Evolutionary conservation across 2,329 filamentous ascomycete species (phyloP), one percentile per base, ranked within the genome.

Genomic region (Knufia petricola): DNA sequence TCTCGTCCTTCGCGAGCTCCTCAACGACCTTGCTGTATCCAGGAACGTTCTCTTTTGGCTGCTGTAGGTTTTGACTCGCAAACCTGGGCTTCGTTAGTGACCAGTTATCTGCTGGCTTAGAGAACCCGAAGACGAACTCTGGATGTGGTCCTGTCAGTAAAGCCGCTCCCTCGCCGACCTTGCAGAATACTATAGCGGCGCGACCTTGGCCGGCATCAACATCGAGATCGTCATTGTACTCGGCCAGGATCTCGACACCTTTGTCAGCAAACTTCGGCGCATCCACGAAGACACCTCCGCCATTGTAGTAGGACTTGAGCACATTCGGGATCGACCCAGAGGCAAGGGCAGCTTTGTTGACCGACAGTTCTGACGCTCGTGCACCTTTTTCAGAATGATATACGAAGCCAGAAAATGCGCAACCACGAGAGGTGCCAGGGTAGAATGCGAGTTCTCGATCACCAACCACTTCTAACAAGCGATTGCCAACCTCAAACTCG

Each of bases 211-310:
- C 87, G 0, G 83, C 75, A 47, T 94, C 82, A 2, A 95, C 85
- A 57, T 84, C 79, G 10, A 94, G 65, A 12, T 82, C 71, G 30
- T 87, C 83, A 0, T 75, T 75, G 62, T 92, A 98, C 50, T 75
- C 84, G 1, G 90, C 92, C 20, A 98, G 70, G 4, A 95, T 75
- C 64, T 95, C 80, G 0, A 95, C 79, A 1, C 83, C 84, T 54
- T 74, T 69, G 24, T 76, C 74, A 48, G 72, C 69, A 49, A 79
- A 72, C 38, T 75, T 77, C 2, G 75, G 73, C 1, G 85, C 83
- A 66, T 92, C 83, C 1, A 95, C 86, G 68, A 96, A 98, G 1
- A 94, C 81, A 2, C 92, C 89, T 1, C 92, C 92, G 1, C 92
- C 92, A 58, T 98, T 98, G 65, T 90, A 95, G 63, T 98, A 98